Evolutionary conservation across 306 rosid genomes (phyloP).

Genomic region (Vigna radiata): DNA sequence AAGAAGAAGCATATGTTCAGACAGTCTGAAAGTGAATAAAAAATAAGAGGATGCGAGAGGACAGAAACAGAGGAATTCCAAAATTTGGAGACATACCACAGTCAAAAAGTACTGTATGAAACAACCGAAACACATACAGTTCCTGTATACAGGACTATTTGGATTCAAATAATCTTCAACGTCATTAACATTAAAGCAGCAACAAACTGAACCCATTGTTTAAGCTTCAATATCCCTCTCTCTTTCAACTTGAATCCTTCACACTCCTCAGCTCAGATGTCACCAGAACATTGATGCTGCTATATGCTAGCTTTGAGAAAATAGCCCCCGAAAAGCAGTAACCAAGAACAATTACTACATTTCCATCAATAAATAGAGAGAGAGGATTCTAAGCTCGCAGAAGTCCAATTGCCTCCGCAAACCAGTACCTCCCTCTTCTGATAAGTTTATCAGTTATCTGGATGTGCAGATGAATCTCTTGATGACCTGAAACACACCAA

Average conservation of each 20-base stretch:
- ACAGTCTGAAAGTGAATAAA: slow-evolving; percentile 9
- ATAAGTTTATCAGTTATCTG: slow-evolving; percentile 43
- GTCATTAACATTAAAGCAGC: slow-evolving; percentile 69
- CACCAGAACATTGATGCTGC: slow-evolving; percentile 38
- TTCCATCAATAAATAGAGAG: slow-evolving; percentile 44
- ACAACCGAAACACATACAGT: slow-evolving; percentile 76
- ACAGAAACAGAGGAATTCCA: not conserved
- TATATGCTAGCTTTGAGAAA: slow-evolving; percentile 36
- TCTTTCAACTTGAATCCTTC: slow-evolving; percentile 37
- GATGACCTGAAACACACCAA: slow-evolving; percentile 61
- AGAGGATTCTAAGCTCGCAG: slow-evolving; percentile 90
- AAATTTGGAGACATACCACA: slow-evolving; percentile 61
- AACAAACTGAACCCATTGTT: slow-evolving; percentile 90
- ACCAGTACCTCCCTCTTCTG: slow-evolving; percentile 84
- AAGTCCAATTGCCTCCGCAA: slow-evolving; percentile 71
- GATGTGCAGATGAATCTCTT: slow-evolving; percentile 38
- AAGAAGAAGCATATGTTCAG: not conserved
- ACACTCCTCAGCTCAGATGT: slow-evolving; percentile 51
- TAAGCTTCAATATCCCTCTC: slow-evolving; percentile 55
- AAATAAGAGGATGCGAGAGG: not conserved
- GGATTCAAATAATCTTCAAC: slow-evolving; percentile 87
- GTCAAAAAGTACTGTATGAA: slow-evolving; percentile 63
- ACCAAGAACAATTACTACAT: slow-evolving; percentile 11
- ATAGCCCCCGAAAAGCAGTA: slow-evolving; percentile 41
- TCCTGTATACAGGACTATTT: slow-evolving; percentile 70